Evolutionary conservation across 2,329 filamentous ascomycete genomes (phyloP), one percentile per base, ranked within the genome.

Genomic region (Fusarium virguliforme): DNA sequence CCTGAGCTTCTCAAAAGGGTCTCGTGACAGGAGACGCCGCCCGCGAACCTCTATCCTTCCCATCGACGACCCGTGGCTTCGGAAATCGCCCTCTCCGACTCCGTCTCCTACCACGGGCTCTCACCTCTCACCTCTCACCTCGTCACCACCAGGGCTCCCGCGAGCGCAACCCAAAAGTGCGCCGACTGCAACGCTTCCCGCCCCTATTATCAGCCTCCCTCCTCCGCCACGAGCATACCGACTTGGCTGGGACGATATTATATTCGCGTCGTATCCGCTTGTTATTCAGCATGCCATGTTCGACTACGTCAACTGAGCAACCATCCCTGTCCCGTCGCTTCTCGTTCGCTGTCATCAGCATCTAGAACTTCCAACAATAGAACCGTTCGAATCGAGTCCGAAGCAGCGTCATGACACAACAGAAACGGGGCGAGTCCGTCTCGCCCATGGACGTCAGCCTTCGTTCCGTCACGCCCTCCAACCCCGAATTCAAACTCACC

Each of bases 221-320:
- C 46, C 51, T 62, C 51, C 41, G 38, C 51, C 53, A 54, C 51
- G 38, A 57, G 48, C 13, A 30, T 58, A 50, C 46, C 51, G 46
- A 43, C 43, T 46, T 53, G 18, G 22, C 32, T 37, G 64, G 34
- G 43, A 41, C 62, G 54, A 32, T 56, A 58, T 58, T 57, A 54
- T 32, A 41, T 58, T 53, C 51, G 59, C 38, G 28, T 62, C 28
- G 12, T 24, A 37, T 48, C 32, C 51, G 43, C 40, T 55, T 68
- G 54, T 48, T 24, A 57, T 66, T 62, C 69, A 76, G 74, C 74
- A 76, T 76, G 74, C 67, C 74, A 54, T 56, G 35, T 35, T 56
- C 62, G 67, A 48, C 53, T 59, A 43, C 50, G 40, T 63, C 53
- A 41, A 53, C 57, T 62, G 32, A 76, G 62, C 50, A 75, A 56